Evolutionary conservation across 2,329 filamentous ascomycete genomes (phyloP), one percentile per base, ranked within the genome.

Genomic region (Westerdykella sp.): DNA sequence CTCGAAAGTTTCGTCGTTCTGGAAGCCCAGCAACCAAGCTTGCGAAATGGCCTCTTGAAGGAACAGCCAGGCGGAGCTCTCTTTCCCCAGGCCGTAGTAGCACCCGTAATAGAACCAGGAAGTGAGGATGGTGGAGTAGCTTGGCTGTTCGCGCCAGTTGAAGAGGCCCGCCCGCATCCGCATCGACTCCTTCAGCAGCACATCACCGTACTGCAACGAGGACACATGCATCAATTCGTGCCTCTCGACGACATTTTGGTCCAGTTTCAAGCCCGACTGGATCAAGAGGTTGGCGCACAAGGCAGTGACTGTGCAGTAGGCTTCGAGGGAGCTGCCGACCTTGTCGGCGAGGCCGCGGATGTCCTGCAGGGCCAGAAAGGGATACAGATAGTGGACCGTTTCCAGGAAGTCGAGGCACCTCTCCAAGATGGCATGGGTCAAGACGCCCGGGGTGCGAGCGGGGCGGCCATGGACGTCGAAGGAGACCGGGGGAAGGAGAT

Each of bases 341-440:
- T 69, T 69, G 37, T 73, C 69, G 37, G 80, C 68, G 7, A 70
- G 70, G 36, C 80, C 76, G 56, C 78, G 78, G 42, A 73, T 66
- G 41, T 65, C 67, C 46, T 69, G 63, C 32, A 69, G 69, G 50
- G 81, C 75, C 6, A 83, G 62, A 4, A 83, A 71, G 1, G 80
- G 80, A 69, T 81, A 79, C 41, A 79, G 79, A n/a, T 79, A 78
- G 50, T 83, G 83, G 41, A 83, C 73, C 57, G 81, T 73, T 52
- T 73, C 68, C 63, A 81, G 79, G 65, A 78, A 83, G 49, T 12
- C 78, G 45, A 82, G 69, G 56, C 78, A 81, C 41, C 62, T 63
- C 35, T 72, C 63, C 56, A 77, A 60, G 67, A 79, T 50, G 67
- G 73, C 58, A 67, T 69, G 60, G 60, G 71, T 60, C 57, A 75